Evolutionary conservation across 1,284 basidiomycete species (phyloP).

Genomic region (Puccinia horiana): DNA sequence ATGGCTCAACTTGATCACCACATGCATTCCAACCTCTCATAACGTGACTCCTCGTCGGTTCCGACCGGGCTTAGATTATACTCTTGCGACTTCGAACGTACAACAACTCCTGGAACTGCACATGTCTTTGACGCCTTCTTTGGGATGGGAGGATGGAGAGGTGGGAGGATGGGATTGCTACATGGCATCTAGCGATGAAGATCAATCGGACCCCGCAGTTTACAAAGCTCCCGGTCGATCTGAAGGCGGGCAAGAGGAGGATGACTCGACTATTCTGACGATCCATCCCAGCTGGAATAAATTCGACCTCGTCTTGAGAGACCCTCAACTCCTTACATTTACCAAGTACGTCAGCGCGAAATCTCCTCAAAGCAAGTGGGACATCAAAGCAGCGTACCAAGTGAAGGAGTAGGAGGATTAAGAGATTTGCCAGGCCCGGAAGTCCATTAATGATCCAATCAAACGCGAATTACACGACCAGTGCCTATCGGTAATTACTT

Average conservation of each 20-base stretch:
- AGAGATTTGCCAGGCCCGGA: background rate
- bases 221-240: conserved; percentile 68
- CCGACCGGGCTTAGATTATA: conserved; percentile 90
- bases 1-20: conserved; percentile 80
- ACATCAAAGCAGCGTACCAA: conserved; percentile 43
- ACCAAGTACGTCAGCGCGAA: conserved; percentile 44
- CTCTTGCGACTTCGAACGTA: conserved; percentile 85
- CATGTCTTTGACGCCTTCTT: conserved; percentile 79
- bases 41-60: conserved; percentile 80
- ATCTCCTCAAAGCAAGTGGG: conserved; percentile 48
- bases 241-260: conserved; percentile 64
- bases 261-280: conserved; percentile 82
- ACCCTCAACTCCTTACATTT: conserved; percentile 76
- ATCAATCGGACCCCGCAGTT: conserved; percentile 83
- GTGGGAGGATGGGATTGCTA: conserved; percentile 98
- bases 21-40: conserved; percentile 73
- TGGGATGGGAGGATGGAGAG: conserved; percentile 74
- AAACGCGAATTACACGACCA: background rate
- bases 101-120: conserved; percentile 79
- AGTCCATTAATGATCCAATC: background rate
- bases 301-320: conserved; percentile 82
- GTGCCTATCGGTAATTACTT: background rate
- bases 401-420: conserved; percentile 11
- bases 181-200: conserved; percentile 87
- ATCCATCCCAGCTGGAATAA: conserved; percentile 89